Conservation (phyloP, 768 basidiomycete species). For the Favolaschia claudopus region DNA sequence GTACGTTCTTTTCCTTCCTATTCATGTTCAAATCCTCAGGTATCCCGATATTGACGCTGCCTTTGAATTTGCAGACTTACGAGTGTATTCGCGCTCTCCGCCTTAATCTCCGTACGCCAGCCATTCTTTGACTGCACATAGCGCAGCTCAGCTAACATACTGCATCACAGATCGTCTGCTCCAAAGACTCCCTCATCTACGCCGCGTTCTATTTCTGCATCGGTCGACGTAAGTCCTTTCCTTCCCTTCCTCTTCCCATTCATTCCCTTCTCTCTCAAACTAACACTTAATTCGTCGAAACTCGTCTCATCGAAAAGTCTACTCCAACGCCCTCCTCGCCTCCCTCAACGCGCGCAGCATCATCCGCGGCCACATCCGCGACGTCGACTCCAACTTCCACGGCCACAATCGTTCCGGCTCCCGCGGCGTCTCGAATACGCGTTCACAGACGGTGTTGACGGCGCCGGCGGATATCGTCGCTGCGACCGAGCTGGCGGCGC, state of each 20-base stretch:
- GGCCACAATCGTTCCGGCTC: slow-evolving; percentile 5
- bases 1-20: slow-evolving; percentile 32
- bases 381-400: slow-evolving; percentile 27
- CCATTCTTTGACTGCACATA: neutral
- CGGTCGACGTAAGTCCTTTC: slow-evolving; percentile 35
- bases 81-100: slow-evolving; percentile 55
- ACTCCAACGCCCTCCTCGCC: slow-evolving; percentile 39
- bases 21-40: too few relatives aligned
- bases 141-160: neutral
- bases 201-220: slow-evolving; percentile 43
- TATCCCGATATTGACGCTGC: neutral
- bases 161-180: slow-evolving; percentile 30
- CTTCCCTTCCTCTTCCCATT: neutral
- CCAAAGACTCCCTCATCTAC: slow-evolving; percentile 39
- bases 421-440: too few relatives aligned
- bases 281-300: too few relatives aligned
- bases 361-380: slow-evolving; percentile 25
- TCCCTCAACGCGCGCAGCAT: slow-evolving; percentile 21
- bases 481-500: too few relatives aligned
- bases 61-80: neutral
- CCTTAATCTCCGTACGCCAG: slow-evolving; percentile 52
- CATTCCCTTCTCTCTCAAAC: neutral
- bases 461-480: too few relatives aligned
- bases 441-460: too few relatives aligned
- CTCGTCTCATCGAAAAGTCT: too few relatives aligned